A percentile compares a stretch with the other conserved stretches of the same genome.
Evolutionary conservation across 805 yeast genomes (phyloP).

Genomic region (Saccharomycopsis amapae): DNA sequence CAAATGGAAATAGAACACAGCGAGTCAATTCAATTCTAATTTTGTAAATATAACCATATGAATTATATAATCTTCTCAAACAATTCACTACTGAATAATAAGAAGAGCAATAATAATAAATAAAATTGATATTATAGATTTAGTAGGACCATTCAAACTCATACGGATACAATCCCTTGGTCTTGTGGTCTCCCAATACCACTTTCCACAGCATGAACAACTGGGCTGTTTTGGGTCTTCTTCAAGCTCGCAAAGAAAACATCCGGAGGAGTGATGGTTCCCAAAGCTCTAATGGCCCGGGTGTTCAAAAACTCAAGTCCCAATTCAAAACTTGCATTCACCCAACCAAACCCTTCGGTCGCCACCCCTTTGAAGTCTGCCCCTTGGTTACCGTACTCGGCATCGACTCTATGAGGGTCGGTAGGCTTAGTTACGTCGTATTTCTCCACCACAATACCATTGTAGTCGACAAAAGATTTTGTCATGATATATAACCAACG

Average conservation of each 20-base stretch:
- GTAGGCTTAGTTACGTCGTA: constrained; percentile 79
- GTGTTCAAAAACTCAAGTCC: constrained; percentile 62
- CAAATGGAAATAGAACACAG: too few relatives aligned
- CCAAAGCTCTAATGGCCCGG: constrained; percentile 69
- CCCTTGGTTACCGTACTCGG: constrained; percentile 94
- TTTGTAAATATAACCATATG: too few relatives aligned
- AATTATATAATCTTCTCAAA: too few relatives aligned
- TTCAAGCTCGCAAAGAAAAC: constrained; percentile 38
- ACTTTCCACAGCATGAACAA: too few relatives aligned
- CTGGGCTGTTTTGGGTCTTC: background rate
- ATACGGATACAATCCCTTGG: too few relatives aligned
- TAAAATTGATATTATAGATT: too few relatives aligned
- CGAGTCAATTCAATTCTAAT: too few relatives aligned
- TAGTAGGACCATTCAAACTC: too few relatives aligned
- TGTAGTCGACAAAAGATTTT: constrained; percentile 81
- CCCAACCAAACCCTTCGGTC: constrained; percentile 98
- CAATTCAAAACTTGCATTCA: constrained; percentile 73
- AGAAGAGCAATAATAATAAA: too few relatives aligned
- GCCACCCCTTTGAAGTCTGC: constrained; percentile 87
- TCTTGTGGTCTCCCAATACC: too few relatives aligned
- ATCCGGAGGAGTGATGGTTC: constrained; percentile 68
- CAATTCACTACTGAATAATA: too few relatives aligned
- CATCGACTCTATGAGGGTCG: constrained; percentile 82
- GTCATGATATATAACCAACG: constrained; percentile 88
- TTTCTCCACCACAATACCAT: constrained; percentile 93